Evolutionary conservation across 2,329 filamentous ascomycete genomes (phyloP).

Genomic region (Clonostachys byssicola): DNA sequence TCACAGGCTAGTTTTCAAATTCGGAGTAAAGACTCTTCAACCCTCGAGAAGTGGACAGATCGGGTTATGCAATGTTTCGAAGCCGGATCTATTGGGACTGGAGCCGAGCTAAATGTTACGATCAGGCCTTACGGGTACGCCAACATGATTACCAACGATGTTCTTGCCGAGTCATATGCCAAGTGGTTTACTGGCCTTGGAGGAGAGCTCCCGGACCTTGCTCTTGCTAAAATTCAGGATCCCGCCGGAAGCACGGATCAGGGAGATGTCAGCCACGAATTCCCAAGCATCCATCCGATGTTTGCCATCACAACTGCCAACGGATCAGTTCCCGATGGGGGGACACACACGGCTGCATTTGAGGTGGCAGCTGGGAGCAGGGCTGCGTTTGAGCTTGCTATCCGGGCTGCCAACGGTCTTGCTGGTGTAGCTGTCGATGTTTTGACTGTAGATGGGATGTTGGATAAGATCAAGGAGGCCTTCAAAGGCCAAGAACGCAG

Average conservation of each 20-base stretch:
- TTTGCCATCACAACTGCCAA: constrained; percentile 17
- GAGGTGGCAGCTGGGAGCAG: constrained; percentile 43
- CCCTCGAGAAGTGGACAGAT: constrained; percentile 11
- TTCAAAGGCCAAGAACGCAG: not conserved
- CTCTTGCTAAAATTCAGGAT: constrained; percentile 14
- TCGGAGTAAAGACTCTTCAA: constrained; percentile 36
- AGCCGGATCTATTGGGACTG: constrained; percentile 18
- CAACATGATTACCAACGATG: constrained; percentile 21
- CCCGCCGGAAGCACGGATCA: constrained; percentile 18
- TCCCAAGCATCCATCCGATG: constrained; percentile 14
- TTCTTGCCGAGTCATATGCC: constrained; percentile 13
- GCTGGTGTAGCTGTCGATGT: constrained; percentile 44
- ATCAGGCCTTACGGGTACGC: constrained; percentile 19
- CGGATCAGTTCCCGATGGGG: constrained; percentile 11
- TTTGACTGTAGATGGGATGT: constrained; percentile 30
- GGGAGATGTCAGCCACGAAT: constrained; percentile 19
- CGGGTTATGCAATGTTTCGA: constrained; percentile 17
- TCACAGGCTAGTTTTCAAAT: constrained; percentile 55
- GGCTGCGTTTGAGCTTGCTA: constrained; percentile 37
- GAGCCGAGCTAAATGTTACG: constrained; percentile 26
- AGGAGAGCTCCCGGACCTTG: constrained; percentile 12
- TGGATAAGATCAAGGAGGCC: constrained; percentile 29
- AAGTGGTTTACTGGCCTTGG: constrained; percentile 13
- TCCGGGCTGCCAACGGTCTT: constrained; percentile 41
- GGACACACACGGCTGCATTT: constrained; percentile 50